phyloP scores from a whole-genome alignment of 352 stramenopile genomes.

The Phytophthora sansomeana region DNA sequence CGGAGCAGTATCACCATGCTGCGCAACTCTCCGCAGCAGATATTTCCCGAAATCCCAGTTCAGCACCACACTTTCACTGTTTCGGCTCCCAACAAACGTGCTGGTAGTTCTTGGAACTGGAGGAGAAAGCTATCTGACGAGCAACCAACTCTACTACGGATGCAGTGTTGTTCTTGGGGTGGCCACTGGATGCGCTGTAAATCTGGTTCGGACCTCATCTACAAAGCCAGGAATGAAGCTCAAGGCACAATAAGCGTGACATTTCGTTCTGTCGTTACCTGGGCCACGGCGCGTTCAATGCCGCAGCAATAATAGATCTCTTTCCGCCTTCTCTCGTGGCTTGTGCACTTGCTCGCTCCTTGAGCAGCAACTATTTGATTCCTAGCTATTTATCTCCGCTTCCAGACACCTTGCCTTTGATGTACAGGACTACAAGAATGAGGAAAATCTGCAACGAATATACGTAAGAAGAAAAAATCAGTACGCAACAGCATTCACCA shows the following conservation, averaged over 20 bases:
- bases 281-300: slow-evolving; percentile 13
- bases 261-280: slow-evolving; percentile 33
- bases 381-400: slow-evolving; percentile 42
- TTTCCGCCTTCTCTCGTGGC: slow-evolving; percentile 2
- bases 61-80: slow-evolving; percentile 58
- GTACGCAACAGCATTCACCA: background rate
- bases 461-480: slow-evolving; percentile 11
- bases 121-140: slow-evolving; percentile 41
- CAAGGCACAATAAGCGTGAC: slow-evolving; percentile 36
- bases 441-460: slow-evolving; percentile 45
- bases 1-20: slow-evolving; percentile 60
- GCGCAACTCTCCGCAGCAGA: slow-evolving; percentile 55
- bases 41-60: slow-evolving; percentile 54
- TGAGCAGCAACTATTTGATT: slow-evolving; percentile 3
- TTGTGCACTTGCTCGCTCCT: slow-evolving; percentile 15
- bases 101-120: slow-evolving; percentile 67
- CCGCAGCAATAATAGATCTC: slow-evolving; percentile 39
- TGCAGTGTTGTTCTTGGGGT: slow-evolving; percentile 50
- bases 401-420: slow-evolving; percentile 57
- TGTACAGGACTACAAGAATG: slow-evolving; percentile 58
- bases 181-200: slow-evolving; percentile 41
- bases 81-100: slow-evolving; percentile 72
- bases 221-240: slow-evolving; percentile 26
- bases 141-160: slow-evolving; percentile 46
- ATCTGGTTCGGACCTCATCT: slow-evolving; percentile 32